Evolutionary conservation across 1,139 yeast genomes (phyloP).

Genomic region (Candida glucosophila): DNA sequence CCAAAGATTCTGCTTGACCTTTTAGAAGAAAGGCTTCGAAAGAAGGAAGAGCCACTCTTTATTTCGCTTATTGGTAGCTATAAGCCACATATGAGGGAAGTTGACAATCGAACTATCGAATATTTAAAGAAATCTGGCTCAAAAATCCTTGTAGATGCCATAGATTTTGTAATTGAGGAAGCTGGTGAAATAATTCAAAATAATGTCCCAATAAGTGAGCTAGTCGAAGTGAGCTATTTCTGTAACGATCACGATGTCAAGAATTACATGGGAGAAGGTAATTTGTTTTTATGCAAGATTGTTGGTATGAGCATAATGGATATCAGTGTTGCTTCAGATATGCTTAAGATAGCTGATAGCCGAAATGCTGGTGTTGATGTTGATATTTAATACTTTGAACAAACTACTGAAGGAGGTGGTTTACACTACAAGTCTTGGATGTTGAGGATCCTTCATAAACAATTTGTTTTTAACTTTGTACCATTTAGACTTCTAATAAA

Average conservation of each 20-base stretch:
- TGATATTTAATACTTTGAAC: too few relatives aligned
- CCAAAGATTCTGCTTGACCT: constrained; percentile 33
- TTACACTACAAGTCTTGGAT: too few relatives aligned
- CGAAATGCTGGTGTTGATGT: too few relatives aligned
- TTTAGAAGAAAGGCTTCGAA: constrained; percentile 19
- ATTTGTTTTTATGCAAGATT: constrained; percentile 38
- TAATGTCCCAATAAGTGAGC: constrained; percentile 20
- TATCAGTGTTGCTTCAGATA: constrained; percentile 31
- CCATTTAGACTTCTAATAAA: too few relatives aligned
- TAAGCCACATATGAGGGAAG: constrained; percentile 61
- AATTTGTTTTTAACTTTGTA: too few relatives aligned
- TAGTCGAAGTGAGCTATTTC: constrained; percentile 40
- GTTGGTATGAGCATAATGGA: constrained; percentile 63
- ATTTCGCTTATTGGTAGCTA: constrained; percentile 61
- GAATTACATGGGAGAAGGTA: constrained; percentile 7
- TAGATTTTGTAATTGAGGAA: constrained; percentile 46
- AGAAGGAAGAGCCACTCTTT: constrained; percentile 33
- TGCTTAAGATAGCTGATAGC: too few relatives aligned
- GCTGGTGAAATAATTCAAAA: constrained; percentile 58
- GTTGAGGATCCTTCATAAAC: too few relatives aligned
- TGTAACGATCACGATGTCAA: constrained; percentile 5
- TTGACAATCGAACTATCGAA: constrained; percentile 37
- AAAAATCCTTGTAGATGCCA: constrained; percentile 53
- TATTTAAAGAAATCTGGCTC: constrained; percentile 9
- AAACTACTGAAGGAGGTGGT: too few relatives aligned